Base-by-base conservation (phyloP, 176 grass and related monocot genomes). In the Cymbopogon citratus region DNA sequence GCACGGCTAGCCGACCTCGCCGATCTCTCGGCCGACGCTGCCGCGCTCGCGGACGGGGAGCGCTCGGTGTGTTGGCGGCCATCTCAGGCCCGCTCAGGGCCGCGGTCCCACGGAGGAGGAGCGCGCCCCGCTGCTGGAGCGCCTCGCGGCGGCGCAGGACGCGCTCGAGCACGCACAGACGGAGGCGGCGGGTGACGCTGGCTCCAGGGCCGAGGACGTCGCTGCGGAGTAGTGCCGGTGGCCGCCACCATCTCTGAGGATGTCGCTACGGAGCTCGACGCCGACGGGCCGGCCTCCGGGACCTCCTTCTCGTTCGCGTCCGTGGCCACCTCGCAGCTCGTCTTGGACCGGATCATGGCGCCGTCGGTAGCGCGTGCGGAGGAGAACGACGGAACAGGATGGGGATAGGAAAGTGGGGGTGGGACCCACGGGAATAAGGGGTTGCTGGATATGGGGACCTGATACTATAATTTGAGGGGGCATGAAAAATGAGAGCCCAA, bases 291-390 rank as follows among this genome's bases (percentile, higher is more conserved):
- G 1, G 87, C 88, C 23, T 43, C 87, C 66, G 90, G 92, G 29
- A 93, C 87, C 86, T 85, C 95, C 26, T 98, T 98, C 92, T 91
- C 92, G 73, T 98, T 95, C 79, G 92, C 96, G 26, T 95, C 92
- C 15, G 91, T 89, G 18, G 87, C 92, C 69, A 93, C 96, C 31
- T 95, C 96, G 40, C 92, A 95, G 87, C 87, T 99, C 82, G 66
- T 99, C 86, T 75, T 99, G 77, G 92, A 99, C 80, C 36, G 92
- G 49, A 99, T 95, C 87, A 90, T 99, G 96, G 91, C 90, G 73
- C 96, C 31, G 3, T 90, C 95, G 86, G 95, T 94, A n/a, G n/a
- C n/a, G 51, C 63, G 89, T 65, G 38, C 51, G n/a, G n/a, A n/a
- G n/a, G n/a, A n/a, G n/a, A n/a, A n/a, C n/a, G n/a, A n/a, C n/a